Percentiles rank a stretch among this genome's conserved stretches.
Evolutionary conservation across 306 rosid species (phyloP).

Genomic region (Fragaria iinumae): DNA sequence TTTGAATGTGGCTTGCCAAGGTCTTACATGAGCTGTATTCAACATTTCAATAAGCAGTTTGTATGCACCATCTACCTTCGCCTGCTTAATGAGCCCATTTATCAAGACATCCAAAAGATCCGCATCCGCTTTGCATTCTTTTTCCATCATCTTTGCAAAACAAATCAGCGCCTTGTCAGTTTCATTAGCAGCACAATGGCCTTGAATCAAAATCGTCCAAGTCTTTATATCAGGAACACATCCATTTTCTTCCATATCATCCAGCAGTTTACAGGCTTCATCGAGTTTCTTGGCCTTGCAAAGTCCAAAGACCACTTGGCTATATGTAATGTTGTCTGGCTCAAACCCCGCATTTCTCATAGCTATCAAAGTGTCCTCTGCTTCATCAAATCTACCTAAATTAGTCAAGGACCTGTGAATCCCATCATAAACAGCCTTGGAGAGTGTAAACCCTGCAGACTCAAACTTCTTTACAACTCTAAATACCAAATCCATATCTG

Average conservation of each 20-base stretch:
- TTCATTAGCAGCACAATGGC: constrained; percentile 72
- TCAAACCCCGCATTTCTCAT: constrained; percentile 76
- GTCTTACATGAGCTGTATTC: constrained; percentile 41
- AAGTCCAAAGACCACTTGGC: constrained; percentile 80
- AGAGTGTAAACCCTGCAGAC: constrained; percentile 49
- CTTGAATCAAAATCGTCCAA: constrained; percentile 91
- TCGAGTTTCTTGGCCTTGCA: constrained; percentile 65
- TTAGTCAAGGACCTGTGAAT: constrained; percentile 75
- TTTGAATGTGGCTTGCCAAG: constrained; percentile 76
- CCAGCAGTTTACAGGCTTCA: constrained; percentile 72
- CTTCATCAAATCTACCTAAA: constrained; percentile 69
- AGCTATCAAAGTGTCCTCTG: constrained; percentile 47
- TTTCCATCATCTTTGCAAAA: constrained; percentile 67
- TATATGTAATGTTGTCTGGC: constrained; percentile 78
- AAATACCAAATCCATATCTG: constrained; percentile 57
- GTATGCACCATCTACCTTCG: constrained; percentile 60
- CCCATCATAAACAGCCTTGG: constrained; percentile 77
- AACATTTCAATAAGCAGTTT: constrained; percentile 57
- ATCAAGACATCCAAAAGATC: constrained; percentile 62
- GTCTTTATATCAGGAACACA: constrained; percentile 83
- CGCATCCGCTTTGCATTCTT: constrained; percentile 58
- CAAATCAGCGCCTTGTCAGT: constrained; percentile 56
- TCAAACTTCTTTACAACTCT: constrained; percentile 69
- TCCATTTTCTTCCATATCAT: constrained; percentile 73
- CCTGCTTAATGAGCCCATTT: constrained; percentile 51